phyloP scores from a whole-genome alignment of 805 yeast genomes.

The Pichia occidentalis region DNA sequence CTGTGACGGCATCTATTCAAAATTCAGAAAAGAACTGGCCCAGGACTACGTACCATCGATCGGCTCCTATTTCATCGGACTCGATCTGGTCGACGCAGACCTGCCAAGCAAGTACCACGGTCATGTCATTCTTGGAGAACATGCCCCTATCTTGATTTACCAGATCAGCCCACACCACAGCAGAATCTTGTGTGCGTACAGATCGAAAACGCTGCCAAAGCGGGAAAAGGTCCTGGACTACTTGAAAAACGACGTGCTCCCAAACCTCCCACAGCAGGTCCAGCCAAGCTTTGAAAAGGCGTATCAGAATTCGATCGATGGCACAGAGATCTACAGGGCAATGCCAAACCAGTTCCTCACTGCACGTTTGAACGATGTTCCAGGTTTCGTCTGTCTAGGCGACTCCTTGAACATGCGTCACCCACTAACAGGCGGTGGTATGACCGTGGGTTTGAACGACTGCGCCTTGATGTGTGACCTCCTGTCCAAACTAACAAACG shows the following conservation, averaged over 20 bases:
- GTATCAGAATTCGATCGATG: constrained; percentile 31
- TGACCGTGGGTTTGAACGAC: constrained; percentile 95
- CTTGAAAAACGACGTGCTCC: constrained; percentile 53
- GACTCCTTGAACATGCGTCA: constrained; percentile 97
- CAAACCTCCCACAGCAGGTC: constrained; percentile 57
- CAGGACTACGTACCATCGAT: constrained; percentile 57
- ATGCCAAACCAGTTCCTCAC: constrained; percentile 94
- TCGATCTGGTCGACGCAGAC: constrained; percentile 67
- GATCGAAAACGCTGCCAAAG: constrained; percentile 68
- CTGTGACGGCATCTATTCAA: constrained; percentile 93
- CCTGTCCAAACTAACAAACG: constrained; percentile 47
- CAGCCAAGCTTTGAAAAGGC: constrained; percentile 68
- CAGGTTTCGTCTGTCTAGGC: constrained; percentile 79
- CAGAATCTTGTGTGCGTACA: constrained; percentile 82
- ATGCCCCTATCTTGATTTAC: constrained; percentile 83
- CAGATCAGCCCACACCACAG: constrained; percentile 81
- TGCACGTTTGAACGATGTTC: constrained; percentile 62
- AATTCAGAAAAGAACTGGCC: constrained; percentile 71
- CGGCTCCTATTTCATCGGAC: constrained; percentile 82
- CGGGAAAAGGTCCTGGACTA: constrained; percentile 48
- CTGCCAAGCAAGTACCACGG: constrained; percentile 75
- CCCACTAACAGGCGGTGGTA: constrained; percentile 98
- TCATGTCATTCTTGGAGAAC: constrained; percentile 80
- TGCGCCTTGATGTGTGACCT: constrained; percentile 61
- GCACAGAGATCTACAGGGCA: constrained; percentile 51